phyloP scores from a whole-genome alignment of 345 rosid genomes.

The Salix exigua region DNA sequence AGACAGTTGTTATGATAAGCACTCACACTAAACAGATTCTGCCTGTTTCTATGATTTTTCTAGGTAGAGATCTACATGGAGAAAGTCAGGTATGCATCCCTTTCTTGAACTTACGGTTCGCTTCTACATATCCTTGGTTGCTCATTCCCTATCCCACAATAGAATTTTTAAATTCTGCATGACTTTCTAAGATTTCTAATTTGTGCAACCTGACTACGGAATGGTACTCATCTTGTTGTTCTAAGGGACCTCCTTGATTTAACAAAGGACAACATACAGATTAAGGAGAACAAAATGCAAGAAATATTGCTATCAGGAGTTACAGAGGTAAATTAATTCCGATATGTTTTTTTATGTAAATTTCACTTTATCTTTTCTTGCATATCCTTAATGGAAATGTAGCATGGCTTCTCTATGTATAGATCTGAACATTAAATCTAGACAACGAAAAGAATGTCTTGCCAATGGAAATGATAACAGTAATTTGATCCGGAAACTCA shows the following conservation, averaged over 20 bases:
- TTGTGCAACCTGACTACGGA: background rate
- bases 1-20: background rate
- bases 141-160: background rate
- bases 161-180: background rate
- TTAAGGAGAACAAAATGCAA: slow-evolving; percentile 70
- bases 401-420: background rate
- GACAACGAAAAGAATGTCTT: background rate
- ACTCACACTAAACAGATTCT: background rate
- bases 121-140: background rate
- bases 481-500: background rate
- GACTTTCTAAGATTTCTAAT: background rate
- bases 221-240: background rate
- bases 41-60: slow-evolving; percentile 10
- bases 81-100: slow-evolving; percentile 61
- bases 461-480: background rate
- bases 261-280: slow-evolving; percentile 74
- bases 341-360: background rate
- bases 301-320: slow-evolving; percentile 66
- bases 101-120: background rate
- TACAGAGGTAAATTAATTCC: slow-evolving; percentile 35
- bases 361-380: background rate
- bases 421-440: background rate
- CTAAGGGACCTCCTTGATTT: slow-evolving; percentile 77
- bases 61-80: slow-evolving; percentile 97
- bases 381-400: background rate